phyloP scores from a whole-genome alignment of 208 protist genomes.

The Angomonas ambiguus region DNA sequence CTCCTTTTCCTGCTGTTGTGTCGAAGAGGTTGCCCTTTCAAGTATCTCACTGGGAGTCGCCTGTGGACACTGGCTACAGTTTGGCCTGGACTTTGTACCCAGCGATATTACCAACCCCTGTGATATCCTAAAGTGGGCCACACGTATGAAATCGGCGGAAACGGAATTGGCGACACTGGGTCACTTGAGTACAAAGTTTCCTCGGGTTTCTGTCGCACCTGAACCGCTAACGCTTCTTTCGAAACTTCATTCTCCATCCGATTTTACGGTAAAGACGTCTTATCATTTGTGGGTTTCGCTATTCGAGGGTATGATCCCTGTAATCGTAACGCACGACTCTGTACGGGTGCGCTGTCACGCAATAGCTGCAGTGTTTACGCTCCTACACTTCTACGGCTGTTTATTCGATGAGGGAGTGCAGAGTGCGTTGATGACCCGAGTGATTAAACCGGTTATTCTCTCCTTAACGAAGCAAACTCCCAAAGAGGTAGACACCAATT shows the following conservation, averaged over 20 bases:
- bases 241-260: slow-evolving; percentile 48
- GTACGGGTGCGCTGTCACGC: slow-evolving; percentile 66
- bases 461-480: slow-evolving; percentile 42
- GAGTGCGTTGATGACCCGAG: slow-evolving; percentile 53
- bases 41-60: slow-evolving; percentile 68
- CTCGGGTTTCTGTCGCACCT: slow-evolving; percentile 42
- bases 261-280: slow-evolving; percentile 43
- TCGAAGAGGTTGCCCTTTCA: slow-evolving; percentile 46
- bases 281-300: slow-evolving; percentile 83
- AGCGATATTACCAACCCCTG: slow-evolving; percentile 36
- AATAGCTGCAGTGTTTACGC: slow-evolving; percentile 49
- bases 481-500: slow-evolving; percentile 15
- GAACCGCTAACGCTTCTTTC: slow-evolving; percentile 35
- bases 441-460: slow-evolving; percentile 56
- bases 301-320: slow-evolving; percentile 74
- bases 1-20: slow-evolving; percentile 61
- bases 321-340: slow-evolving; percentile 63
- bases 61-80: slow-evolving; percentile 81
- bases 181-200: slow-evolving; percentile 19
- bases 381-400: slow-evolving; percentile 51
- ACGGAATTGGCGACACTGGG: slow-evolving; percentile 32
- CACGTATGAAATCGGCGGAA: slow-evolving; percentile 43
- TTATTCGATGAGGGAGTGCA: slow-evolving; percentile 57
- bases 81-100: slow-evolving; percentile 66
- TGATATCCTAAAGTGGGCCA: slow-evolving; percentile 47